These are phyloP conservation scores for Saccharomycopsis sp. DNA, from an alignment of 805 yeast species.

Conservation along the genomic window DNA sequence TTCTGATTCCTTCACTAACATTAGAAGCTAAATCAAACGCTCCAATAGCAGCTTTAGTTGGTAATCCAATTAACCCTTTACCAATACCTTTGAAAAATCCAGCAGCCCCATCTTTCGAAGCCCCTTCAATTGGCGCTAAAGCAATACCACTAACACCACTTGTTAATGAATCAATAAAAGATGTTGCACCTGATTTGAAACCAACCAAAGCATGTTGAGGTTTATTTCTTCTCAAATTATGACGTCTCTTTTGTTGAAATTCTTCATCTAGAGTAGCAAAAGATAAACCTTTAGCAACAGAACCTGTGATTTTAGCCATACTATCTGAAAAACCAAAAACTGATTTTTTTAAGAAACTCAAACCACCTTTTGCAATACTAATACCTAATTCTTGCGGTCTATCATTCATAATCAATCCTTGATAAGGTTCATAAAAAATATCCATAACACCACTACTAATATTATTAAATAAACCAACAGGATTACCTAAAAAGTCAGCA, in stretches of 20 bases:
- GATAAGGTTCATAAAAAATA: slow-evolving; percentile 93
- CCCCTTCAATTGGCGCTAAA: slow-evolving; percentile 83
- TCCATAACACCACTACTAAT: slow-evolving; percentile 93
- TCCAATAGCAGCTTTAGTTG: slow-evolving; percentile 96
- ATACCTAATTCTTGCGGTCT: slow-evolving; percentile 94
- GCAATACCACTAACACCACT: slow-evolving; percentile 91
- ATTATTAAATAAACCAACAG: slow-evolving; percentile 92
- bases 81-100: slow-evolving; percentile 95
- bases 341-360: slow-evolving; percentile 87
- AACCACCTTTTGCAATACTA: slow-evolving; percentile 91
- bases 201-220: slow-evolving; percentile 84
- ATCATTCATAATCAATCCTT: slow-evolving; percentile 89
- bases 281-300: slow-evolving; percentile 87
- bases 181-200: slow-evolving; percentile 74
- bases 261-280: slow-evolving; percentile 80
- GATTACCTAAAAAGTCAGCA: slow-evolving; percentile 94
- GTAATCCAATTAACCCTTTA: slow-evolving; percentile 88
- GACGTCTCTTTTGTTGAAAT: slow-evolving; percentile 74
- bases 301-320: slow-evolving; percentile 84
- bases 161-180: slow-evolving; percentile 76
- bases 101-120: slow-evolving; percentile 74
- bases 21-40: slow-evolving; percentile 85
- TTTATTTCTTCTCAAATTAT: slow-evolving; percentile 63
- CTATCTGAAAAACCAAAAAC: slow-evolving; percentile 94
- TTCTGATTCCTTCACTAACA: slow-evolving; percentile 87